These are phyloP conservation scores for Camillea tinctor DNA, from an alignment of 2,329 filamentous ascomycete species.

Conservation along the genomic window DNA sequence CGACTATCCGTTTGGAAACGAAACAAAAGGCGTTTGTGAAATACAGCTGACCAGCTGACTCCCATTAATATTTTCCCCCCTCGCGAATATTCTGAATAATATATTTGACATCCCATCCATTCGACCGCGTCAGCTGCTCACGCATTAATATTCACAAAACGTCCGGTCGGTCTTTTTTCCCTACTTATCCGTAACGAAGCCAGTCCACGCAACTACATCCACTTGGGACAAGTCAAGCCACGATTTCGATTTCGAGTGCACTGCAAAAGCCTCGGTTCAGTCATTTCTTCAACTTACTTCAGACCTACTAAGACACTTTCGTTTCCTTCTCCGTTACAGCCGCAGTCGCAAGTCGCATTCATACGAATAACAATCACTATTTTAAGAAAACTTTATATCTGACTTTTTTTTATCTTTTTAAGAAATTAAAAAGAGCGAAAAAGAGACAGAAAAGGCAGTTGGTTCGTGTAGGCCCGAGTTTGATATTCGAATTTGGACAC, in stretches of 20 bases:
- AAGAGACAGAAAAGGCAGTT: background rate
- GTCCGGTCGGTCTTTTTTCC: slow-evolving; percentile 6
- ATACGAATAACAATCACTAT: background rate
- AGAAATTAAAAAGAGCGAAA: background rate
- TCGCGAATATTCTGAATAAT: slow-evolving; percentile 15
- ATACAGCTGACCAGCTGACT: slow-evolving; percentile 20
- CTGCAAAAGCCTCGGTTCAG: slow-evolving; percentile 8
- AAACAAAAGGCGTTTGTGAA: background rate
- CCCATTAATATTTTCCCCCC: background rate
- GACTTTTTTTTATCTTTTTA: too few relatives aligned
- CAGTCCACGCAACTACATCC: slow-evolving; percentile 11
- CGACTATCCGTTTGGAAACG: too few relatives aligned
- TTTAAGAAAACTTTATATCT: too few relatives aligned
- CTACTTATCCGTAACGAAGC: slow-evolving; percentile 10
- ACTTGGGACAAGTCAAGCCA: slow-evolving; percentile 20
- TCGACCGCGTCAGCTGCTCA: slow-evolving; percentile 27
- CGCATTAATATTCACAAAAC: slow-evolving; percentile 20
- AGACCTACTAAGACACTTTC: background rate
- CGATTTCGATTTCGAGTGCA: slow-evolving; percentile 18
- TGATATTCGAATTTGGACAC: background rate
- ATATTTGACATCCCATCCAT: slow-evolving; percentile 16
- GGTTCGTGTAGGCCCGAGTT: background rate
- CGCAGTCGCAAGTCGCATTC: background rate
- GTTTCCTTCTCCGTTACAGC: background rate
- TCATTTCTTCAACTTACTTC: slow-evolving; percentile 7